phyloP scores from a whole-genome alignment of 176 grass and related monocot genomes.

The Hyparrhenia diplandra region DNA sequence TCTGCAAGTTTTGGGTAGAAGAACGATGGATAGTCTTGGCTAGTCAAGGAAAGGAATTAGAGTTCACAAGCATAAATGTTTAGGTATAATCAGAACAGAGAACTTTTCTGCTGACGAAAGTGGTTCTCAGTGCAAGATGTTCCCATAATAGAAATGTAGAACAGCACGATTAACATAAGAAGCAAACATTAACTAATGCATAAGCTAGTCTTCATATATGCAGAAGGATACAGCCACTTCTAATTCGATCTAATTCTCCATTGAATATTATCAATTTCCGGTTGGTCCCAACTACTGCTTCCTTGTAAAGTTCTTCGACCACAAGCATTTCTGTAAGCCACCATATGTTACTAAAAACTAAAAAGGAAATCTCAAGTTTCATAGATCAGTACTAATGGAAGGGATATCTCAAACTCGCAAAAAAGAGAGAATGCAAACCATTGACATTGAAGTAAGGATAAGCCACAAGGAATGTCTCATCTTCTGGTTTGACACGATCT shows the following conservation, averaged over 20 bases:
- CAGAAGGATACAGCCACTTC: conserved; percentile 97
- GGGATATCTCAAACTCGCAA: neutral
- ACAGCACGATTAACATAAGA: neutral
- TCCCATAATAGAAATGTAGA: neutral
- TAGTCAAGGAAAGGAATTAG: conserved; percentile 54
- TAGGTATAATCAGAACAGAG: neutral
- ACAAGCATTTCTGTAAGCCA: conserved; percentile 78
- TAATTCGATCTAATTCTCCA: conserved; percentile 93
- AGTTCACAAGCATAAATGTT: conserved; percentile 8
- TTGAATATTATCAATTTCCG: conserved; percentile 92
- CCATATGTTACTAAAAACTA: conserved; percentile 14
- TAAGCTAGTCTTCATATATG: neutral
- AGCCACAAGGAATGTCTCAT: conserved; percentile 83
- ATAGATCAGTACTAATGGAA: neutral
- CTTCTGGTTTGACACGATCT: conserved; percentile 71
- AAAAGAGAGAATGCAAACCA: conserved; percentile 43
- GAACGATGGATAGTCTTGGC: conserved; percentile 89
- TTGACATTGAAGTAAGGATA: conserved; percentile 99
- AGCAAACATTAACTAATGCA: neutral
- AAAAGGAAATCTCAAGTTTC: conserved; percentile 3
- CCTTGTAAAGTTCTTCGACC: conserved; percentile 94
- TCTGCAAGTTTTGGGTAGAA: conserved; percentile 91
- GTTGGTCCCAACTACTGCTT: conserved; percentile 60
- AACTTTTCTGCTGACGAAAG: neutral
- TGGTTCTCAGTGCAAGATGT: neutral